A percentile compares a stretch with the other conserved stretches of the same genome.
phyloP scores from a whole-genome alignment of 192 early-diverging fungal genomes.

The Gigaspora rosea region DNA sequence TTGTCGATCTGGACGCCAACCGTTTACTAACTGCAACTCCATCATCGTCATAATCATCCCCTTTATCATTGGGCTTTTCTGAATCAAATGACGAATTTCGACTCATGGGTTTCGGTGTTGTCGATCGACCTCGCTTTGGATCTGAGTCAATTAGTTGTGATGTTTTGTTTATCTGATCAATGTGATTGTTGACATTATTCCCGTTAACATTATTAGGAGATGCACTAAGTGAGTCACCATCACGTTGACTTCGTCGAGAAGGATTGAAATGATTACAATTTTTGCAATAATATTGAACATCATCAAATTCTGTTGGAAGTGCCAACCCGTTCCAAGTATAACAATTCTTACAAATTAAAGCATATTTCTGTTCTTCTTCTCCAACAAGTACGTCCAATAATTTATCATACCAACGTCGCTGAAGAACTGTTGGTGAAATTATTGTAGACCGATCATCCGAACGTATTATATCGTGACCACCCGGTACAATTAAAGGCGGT shows the following conservation, averaged over 20 bases:
- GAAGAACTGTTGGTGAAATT: constrained; percentile 29
- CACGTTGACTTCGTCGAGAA: constrained; percentile 39
- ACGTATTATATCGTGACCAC: background rate
- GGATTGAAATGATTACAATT: constrained; percentile 61
- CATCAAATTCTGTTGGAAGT: constrained; percentile 75
- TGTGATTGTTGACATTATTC: constrained; percentile 7
- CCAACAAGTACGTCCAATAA: constrained; percentile 91
- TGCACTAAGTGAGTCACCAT: background rate
- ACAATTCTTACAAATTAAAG: constrained; percentile 90
- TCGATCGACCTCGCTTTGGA: constrained; percentile 25
- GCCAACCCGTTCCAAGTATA: constrained; percentile 93
- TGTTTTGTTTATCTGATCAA: background rate
- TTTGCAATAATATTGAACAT: constrained; percentile 63
- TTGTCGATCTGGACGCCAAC: constrained; percentile 26
- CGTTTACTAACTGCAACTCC: constrained; percentile 29
- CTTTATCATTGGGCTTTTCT: constrained; percentile 6
- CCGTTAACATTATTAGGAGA: background rate
- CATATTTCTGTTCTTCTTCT: constrained; percentile 90
- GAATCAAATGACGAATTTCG: background rate
- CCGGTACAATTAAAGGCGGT: background rate
- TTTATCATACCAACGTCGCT: constrained; percentile 82
- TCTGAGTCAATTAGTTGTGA: background rate
- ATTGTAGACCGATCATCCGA: constrained; percentile 13
- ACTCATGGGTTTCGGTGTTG: constrained; percentile 25
- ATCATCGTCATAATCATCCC: constrained; percentile 30